phyloP scores from a whole-genome alignment of 441 rosid species.

The Pelargonium fulgidum region DNA sequence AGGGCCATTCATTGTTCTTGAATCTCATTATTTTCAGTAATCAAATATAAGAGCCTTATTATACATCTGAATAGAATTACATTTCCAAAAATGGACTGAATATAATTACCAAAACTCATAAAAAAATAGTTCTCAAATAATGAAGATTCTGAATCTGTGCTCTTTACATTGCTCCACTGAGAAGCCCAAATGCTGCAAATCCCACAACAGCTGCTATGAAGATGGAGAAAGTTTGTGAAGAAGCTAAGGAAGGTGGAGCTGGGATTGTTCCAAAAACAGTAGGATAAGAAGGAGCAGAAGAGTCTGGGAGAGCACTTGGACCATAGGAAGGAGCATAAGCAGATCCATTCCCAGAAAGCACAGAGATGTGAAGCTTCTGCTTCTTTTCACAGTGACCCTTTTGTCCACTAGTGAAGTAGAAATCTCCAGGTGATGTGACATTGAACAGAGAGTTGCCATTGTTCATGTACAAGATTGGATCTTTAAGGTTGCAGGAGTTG shows the following conservation, averaged over 20 bases:
- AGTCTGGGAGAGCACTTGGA: neutral
- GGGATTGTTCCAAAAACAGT: conserved; percentile 3
- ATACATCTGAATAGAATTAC: too few species aligned
- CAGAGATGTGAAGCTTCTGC: conserved; percentile 67
- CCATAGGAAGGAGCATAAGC: conserved; percentile 12
- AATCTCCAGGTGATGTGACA: conserved; percentile 51
- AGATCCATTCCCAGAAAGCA: conserved; percentile 30
- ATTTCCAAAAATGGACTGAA: too few species aligned
- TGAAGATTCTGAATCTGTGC: too few species aligned
- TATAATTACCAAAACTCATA: too few species aligned
- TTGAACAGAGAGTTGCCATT: conserved; percentile 91
- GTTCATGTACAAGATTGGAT: conserved; percentile 79
- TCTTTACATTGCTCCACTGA: too few species aligned
- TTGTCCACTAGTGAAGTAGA: conserved; percentile 75
- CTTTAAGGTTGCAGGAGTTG: conserved; percentile 65
- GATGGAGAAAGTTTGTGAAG: neutral
- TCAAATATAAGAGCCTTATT: too few species aligned
- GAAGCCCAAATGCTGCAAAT: too few species aligned
- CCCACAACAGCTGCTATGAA: neutral
- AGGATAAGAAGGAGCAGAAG: conserved; percentile 3
- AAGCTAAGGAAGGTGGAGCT: neutral
- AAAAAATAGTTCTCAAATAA: too few species aligned
- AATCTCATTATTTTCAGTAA: too few species aligned
- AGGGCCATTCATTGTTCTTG: too few species aligned
- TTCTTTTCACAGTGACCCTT: conserved; percentile 59